phyloP scores from a whole-genome alignment of 2,329 filamentous ascomycete species.

The Malbranchea cinnamomea region DNA sequence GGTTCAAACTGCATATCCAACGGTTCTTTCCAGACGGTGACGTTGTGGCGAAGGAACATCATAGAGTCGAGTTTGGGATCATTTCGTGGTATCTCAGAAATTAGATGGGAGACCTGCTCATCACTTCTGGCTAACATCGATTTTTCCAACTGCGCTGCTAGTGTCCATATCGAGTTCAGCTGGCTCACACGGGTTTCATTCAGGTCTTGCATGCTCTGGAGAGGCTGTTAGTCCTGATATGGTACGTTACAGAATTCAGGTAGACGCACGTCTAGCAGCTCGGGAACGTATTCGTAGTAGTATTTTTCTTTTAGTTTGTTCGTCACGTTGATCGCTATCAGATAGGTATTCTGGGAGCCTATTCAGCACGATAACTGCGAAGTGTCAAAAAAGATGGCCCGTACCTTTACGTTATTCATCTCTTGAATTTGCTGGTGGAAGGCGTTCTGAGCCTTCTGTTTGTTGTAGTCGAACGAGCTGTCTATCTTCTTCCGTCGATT shows the following conservation, averaged over 20 bases:
- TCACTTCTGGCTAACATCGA: slow-evolving; percentile 60
- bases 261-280: slow-evolving; percentile 65
- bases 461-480: slow-evolving; percentile 70
- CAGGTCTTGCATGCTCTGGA: slow-evolving; percentile 65
- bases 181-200: slow-evolving; percentile 76
- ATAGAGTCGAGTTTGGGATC: slow-evolving; percentile 80
- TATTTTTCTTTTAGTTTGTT: slow-evolving; percentile 97
- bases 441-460: slow-evolving; percentile 74
- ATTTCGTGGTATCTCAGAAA: slow-evolving; percentile 73
- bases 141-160: slow-evolving; percentile 67
- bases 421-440: slow-evolving; percentile 87
- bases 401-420: slow-evolving; percentile 81
- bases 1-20: slow-evolving; percentile 76
- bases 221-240: not conserved
- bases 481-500: slow-evolving; percentile 89
- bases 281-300: slow-evolving; percentile 92
- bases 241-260: not conserved
- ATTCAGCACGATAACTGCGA: not conserved
- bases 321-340: slow-evolving; percentile 89
- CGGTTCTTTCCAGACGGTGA: slow-evolving; percentile 68
- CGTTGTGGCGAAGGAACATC: slow-evolving; percentile 96
- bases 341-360: slow-evolving; percentile 68
- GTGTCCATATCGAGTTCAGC: slow-evolving; percentile 72
- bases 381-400: slow-evolving; percentile 12
- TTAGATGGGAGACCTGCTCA: slow-evolving; percentile 55